phyloP scores from a whole-genome alignment of 495 filamentous ascomycete genomes.

The Staphylotrichum tortipilum region DNA sequence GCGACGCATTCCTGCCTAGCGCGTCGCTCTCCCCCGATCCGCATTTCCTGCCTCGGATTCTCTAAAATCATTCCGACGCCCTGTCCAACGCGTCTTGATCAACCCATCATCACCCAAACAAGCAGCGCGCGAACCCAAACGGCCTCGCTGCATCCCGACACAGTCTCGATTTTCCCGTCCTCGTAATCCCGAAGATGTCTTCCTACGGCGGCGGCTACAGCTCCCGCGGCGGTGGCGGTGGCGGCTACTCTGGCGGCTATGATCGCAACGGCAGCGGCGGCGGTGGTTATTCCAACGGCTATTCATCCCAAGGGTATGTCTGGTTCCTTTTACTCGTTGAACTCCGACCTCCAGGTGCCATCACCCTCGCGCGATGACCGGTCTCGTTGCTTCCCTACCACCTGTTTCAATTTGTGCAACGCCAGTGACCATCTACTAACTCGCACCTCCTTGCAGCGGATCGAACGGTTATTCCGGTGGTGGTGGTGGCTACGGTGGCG shows the following conservation, averaged over 20 bases:
- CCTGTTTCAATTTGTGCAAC: conserved; percentile 18
- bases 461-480: conserved; percentile 24
- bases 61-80: not conserved
- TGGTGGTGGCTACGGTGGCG: conserved; percentile 12
- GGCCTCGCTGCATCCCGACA: not conserved
- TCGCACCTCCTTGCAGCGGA: conserved; percentile 14
- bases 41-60: not conserved
- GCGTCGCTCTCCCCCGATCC: conserved; percentile 3
- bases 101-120: not conserved
- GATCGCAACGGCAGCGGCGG: conserved; percentile 21
- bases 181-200: conserved; percentile 47
- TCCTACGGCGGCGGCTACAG: conserved; percentile 54
- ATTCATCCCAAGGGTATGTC: conserved; percentile 24
- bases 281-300: conserved; percentile 15
- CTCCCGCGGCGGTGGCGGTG: conserved; percentile 41
- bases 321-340: not conserved
- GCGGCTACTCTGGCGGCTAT: conserved; percentile 30
- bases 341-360: too few species aligned
- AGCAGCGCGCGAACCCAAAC: not conserved
- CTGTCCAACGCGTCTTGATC: not conserved
- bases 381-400: conserved; percentile 9
- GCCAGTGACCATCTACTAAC: conserved; percentile 22
- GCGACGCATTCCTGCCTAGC: conserved; percentile 1
- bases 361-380: too few species aligned
- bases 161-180: not conserved